Conservation (phyloP, 768 basidiomycete genomes). For the Boletus rubroflammeus region DNA sequence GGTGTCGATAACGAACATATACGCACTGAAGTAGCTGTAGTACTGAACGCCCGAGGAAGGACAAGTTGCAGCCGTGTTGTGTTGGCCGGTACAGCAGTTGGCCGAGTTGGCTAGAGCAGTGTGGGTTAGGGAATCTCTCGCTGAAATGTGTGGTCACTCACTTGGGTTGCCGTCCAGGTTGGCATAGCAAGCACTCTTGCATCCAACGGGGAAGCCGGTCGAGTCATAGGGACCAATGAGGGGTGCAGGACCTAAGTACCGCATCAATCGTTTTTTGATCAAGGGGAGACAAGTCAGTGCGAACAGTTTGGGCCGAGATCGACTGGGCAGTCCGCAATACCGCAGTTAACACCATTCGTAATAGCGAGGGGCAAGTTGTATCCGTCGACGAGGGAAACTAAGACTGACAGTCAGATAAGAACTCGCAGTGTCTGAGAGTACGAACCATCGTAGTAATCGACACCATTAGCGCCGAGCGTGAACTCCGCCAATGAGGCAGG, state of each 20-base stretch:
- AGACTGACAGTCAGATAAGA: neutral
- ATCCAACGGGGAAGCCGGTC: constrained; percentile 55
- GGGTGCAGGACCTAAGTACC: constrained; percentile 41
- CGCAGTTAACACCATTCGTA: constrained; percentile 52
- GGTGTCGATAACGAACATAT: neutral
- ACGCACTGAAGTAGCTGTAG: constrained; percentile 47
- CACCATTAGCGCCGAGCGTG: constrained; percentile 45
- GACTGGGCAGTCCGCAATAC: constrained; percentile 53
- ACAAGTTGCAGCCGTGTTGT: constrained; percentile 52
- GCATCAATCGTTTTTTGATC: neutral
- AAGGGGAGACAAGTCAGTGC: neutral
- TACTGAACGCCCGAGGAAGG: constrained; percentile 43
- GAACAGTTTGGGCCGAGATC: constrained; percentile 59
- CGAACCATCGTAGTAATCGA: constrained; percentile 61
- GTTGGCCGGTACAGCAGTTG: constrained; percentile 62
- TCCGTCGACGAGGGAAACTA: constrained; percentile 65
- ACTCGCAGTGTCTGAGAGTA: neutral
- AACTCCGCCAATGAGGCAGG: constrained; percentile 70
- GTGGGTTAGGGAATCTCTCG: neutral
- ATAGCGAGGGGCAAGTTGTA: constrained; percentile 61
- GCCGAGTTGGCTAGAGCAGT: constrained; percentile 45
- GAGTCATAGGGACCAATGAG: constrained; percentile 53
- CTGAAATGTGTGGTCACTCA: constrained; percentile 8
- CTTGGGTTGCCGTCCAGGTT: constrained; percentile 34
- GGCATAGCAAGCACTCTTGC: constrained; percentile 54